Evolutionary conservation across 164 flowering plant genomes (phyloP).

Genomic region (Magnolia sinica): DNA sequence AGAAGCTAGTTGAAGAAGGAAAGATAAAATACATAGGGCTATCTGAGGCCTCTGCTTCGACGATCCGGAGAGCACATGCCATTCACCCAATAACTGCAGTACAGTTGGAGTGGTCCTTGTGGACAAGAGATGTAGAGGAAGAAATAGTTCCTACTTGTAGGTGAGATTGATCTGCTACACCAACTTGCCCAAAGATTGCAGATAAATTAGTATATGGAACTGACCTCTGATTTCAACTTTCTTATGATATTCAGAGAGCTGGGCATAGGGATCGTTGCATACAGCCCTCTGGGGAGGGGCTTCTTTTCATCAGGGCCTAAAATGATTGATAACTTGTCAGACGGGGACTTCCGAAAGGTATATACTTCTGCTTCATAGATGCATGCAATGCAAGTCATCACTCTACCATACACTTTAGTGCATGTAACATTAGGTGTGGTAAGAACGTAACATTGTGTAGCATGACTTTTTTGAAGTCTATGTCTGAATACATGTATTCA

Average conservation of each 20-base stretch:
- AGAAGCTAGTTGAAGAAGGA: no score
- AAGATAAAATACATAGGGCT: no score
- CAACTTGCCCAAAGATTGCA: not conserved
- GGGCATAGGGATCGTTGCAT: conserved; percentile 64
- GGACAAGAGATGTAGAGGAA: conserved; percentile 25
- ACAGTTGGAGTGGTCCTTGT: no score
- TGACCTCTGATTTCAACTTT: not conserved
- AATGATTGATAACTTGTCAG: conserved; percentile 31
- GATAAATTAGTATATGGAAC: not conserved
- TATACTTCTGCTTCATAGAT: not conserved
- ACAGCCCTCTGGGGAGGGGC: conserved; percentile 59
- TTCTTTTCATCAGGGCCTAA: conserved; percentile 51
- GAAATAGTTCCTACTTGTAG: conserved; percentile 28
- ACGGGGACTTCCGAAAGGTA: conserved; percentile 25
- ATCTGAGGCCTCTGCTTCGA: no score
- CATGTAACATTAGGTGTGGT: not conserved
- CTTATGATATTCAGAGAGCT: conserved; percentile 19
- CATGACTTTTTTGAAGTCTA: no score
- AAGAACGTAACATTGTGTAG: conserved; percentile 5
- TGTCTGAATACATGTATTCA: no score
- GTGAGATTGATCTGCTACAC: conserved; percentile 6
- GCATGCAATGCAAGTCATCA: conserved; percentile 4
- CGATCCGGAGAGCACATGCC: no score
- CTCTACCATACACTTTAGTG: conserved; percentile 15
- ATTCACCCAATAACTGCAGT: no score